These are phyloP conservation scores for Tuber magnatum DNA, from an alignment of 495 filamentous ascomycete species.

Conservation along the genomic window DNA sequence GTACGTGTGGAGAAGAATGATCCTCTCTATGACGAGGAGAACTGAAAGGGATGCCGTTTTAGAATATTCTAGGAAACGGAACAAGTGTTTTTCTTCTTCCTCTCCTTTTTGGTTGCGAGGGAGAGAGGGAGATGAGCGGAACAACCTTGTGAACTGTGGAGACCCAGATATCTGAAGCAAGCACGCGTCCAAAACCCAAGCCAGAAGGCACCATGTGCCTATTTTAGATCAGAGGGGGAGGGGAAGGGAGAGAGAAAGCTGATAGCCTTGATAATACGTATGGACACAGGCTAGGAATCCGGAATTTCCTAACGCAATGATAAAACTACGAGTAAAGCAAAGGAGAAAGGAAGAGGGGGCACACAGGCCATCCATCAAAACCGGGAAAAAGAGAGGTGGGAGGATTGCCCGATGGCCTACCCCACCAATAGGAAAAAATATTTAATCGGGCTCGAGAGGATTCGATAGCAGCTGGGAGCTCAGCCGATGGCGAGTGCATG, in stretches of 20 bases:
- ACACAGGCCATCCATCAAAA: slow-evolving; percentile 2
- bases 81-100: slow-evolving; percentile 9
- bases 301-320: background rate
- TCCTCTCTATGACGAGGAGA: slow-evolving; percentile 8
- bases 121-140: slow-evolving; percentile 2
- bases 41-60: slow-evolving; percentile 23
- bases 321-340: background rate
- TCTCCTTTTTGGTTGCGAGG: slow-evolving; percentile 8
- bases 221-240: slow-evolving; percentile 12
- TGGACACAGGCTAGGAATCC: background rate
- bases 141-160: background rate
- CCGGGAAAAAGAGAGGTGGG: background rate
- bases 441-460: background rate
- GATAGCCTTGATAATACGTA: background rate
- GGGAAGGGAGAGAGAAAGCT: slow-evolving; percentile 2
- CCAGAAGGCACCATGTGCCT: slow-evolving; percentile 17
- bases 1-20: slow-evolving; percentile 15
- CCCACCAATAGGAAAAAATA: background rate
- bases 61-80: slow-evolving; percentile 24
- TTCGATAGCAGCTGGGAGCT: background rate
- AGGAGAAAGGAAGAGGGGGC: background rate
- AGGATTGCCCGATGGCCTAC: background rate
- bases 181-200: slow-evolving; percentile 19
- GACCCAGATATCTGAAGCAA: slow-evolving; percentile 24
- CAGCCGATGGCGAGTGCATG: slow-evolving; percentile 21